Conservation (phyloP, 2,329 filamentous ascomycete genomes). For the Penicillium olsonii region DNA sequence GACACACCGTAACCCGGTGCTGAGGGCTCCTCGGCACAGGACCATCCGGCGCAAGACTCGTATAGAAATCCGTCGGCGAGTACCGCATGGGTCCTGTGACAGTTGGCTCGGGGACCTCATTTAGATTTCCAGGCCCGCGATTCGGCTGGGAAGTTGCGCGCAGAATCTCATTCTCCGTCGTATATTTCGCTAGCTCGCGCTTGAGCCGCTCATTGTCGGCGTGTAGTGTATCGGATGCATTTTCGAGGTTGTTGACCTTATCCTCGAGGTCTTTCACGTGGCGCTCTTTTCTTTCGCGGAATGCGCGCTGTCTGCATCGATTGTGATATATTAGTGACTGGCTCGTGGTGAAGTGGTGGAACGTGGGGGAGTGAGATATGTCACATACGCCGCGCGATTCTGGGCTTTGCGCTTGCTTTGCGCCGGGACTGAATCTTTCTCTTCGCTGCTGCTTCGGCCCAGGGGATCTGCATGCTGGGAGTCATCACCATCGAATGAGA, state of each 20-base stretch:
- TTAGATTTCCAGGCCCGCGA: conserved; percentile 45
- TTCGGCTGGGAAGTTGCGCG: conserved; percentile 67
- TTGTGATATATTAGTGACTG: background rate
- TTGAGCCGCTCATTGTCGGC: conserved; percentile 86
- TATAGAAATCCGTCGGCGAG: conserved; percentile 71
- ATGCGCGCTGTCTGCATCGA: conserved; percentile 77
- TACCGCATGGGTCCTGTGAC: conserved; percentile 70
- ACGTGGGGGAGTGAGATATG: background rate
- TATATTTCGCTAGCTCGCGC: conserved; percentile 77
- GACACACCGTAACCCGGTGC: conserved; percentile 68
- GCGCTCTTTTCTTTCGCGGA: conserved; percentile 91
- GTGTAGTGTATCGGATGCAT: conserved; percentile 68
- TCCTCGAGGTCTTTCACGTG: conserved; percentile 91
- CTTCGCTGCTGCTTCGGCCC: conserved; percentile 53
- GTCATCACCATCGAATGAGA: conserved; percentile 33
- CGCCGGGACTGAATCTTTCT: conserved; percentile 56
- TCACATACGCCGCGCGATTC: conserved; percentile 69
- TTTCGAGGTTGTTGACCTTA: conserved; percentile 76
- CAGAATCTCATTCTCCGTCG: conserved; percentile 90
- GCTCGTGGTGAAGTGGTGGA: background rate
- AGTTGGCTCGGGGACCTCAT: conserved; percentile 38
- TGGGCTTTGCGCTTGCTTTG: conserved; percentile 68
- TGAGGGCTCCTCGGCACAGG: conserved; percentile 32
- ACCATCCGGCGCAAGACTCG: conserved; percentile 58
- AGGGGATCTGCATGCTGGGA: conserved; percentile 27